These are phyloP conservation scores for Cladosporium phlei DNA, from an alignment of 2,329 filamentous ascomycete species.

Conservation along the genomic window DNA sequence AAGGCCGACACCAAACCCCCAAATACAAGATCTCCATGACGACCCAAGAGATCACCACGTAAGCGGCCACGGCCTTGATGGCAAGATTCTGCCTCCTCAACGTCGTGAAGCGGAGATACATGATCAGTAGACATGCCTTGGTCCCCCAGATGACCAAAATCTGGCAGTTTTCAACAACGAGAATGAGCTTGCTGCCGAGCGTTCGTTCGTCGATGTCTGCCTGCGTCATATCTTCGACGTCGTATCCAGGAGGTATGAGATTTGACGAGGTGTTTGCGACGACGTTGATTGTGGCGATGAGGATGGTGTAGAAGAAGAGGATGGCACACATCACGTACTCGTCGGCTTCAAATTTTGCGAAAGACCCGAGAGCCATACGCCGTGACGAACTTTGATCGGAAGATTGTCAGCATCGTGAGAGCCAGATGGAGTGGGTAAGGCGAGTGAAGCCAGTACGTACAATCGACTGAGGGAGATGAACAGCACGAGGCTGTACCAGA, in stretches of 20 bases:
- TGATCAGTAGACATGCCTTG: conserved; percentile 34
- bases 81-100: conserved; percentile 32
- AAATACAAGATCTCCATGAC: conserved; percentile 39
- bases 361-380: conserved; percentile 42
- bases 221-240: conserved; percentile 39
- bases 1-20: conserved; percentile 37
- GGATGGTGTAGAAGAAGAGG: conserved; percentile 44
- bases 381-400: conserved; percentile 37
- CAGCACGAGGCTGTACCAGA: conserved; percentile 42
- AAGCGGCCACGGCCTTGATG: conserved; percentile 32
- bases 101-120: conserved; percentile 36
- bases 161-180: conserved; percentile 38
- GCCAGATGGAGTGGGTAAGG: too few species aligned
- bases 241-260: conserved; percentile 39
- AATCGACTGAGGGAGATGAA: conserved; percentile 38
- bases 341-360: conserved; percentile 49
- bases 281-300: conserved; percentile 46
- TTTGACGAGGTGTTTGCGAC: conserved; percentile 39
- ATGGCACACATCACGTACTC: conserved; percentile 55
- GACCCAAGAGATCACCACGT: conserved; percentile 32
- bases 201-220: conserved; percentile 23
- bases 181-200: conserved; percentile 36
- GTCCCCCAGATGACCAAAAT: conserved; percentile 34
- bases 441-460: conserved; percentile 28
- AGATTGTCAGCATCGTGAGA: neutral